Conservation (phyloP, 495 filamentous ascomycete species). For the Elaphomyces granulatus region DNA sequence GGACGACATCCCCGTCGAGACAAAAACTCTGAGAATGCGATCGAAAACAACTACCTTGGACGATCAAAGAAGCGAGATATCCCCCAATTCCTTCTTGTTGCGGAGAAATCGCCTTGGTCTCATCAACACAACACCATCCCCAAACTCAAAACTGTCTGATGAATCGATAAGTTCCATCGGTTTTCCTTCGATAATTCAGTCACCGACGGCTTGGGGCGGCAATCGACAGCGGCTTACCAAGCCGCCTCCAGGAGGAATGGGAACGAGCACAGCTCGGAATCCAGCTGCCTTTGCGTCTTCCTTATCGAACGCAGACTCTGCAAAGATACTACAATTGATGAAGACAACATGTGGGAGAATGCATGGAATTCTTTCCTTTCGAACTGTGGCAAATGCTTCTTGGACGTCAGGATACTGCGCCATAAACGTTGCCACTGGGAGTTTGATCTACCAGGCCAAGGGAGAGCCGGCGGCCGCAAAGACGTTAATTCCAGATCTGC, state of each 20-base stretch:
- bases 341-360: slow-evolving; percentile 44
- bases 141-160: slow-evolving; percentile 17
- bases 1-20: slow-evolving; percentile 19
- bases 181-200: slow-evolving; percentile 35
- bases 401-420: slow-evolving; percentile 45
- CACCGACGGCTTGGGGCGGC: slow-evolving; percentile 18
- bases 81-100: slow-evolving; percentile 21
- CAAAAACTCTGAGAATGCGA: slow-evolving; percentile 28
- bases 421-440: slow-evolving; percentile 41
- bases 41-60: slow-evolving; percentile 37
- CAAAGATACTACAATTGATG: slow-evolving; percentile 40
- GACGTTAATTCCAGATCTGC: slow-evolving; percentile 62
- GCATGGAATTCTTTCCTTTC: slow-evolving; percentile 40
- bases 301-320: slow-evolving; percentile 32
- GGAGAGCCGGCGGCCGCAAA: slow-evolving; percentile 41
- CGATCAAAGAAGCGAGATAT: slow-evolving; percentile 30
- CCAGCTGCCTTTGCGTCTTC: slow-evolving; percentile 41
- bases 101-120: slow-evolving; percentile 33
- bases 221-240: slow-evolving; percentile 32
- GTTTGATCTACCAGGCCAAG: slow-evolving; percentile 42
- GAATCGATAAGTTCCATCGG: slow-evolving; percentile 31
- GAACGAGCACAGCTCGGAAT: slow-evolving; percentile 16
- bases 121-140: slow-evolving; percentile 25
- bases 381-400: slow-evolving; percentile 37
- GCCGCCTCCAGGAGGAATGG: slow-evolving; percentile 18